Evolutionary conservation across 2,329 filamentous ascomycete species (phyloP), one percentile per base, ranked within the genome.

Genomic region (Sporothrix inflata): DNA sequence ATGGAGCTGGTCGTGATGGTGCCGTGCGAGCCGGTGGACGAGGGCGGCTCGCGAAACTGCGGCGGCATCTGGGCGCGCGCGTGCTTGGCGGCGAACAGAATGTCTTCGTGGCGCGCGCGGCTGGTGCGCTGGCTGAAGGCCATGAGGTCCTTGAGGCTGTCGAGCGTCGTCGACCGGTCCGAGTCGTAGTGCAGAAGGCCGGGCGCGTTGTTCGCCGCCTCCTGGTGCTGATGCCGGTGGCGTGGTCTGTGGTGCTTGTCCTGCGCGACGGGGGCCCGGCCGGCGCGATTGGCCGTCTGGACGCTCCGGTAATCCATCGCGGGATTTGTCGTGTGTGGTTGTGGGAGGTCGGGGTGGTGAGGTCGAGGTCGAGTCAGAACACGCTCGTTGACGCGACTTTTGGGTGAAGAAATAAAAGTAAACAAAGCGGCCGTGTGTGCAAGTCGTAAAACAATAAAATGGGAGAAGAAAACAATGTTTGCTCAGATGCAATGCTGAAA

Each of bases 61-160:
- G 71, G 38, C 11, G 75, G 73, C 72, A 74, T 71, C 61, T 75
- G 73, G 14, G 74, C 24, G 49, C 74, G 74, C 65, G 74, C 74
- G 49, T 71, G 66, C 51, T 74, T 74, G 16, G 74, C 74, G 1
- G 74, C 72, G 55, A 72, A 70, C 16, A 74, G 38, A 12, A 75
- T 69, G 45, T 74, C 74, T 30, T 73, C 72, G 61, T 95, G 90
- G 7, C 71, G 71, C 8, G 63, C 49, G 4, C 49, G 63, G 12
- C 38, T 30, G 12, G 65, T 45, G 27, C 73, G 73, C 72, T 73
- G 73, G 68, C 68, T 70, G 16, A 73, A 65, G 11, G 72, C 73
- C 74, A 76, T 75, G 21, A 75, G 69, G 69, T 74, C 69, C 49
- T 74, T 74, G 67, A 76, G 73, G 57, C 73, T 74, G 68, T 76